Evolutionary conservation across 139 green algal species (phyloP), one percentile per base, ranked within the genome.

Genomic region (Coccomyxa sp.): DNA sequence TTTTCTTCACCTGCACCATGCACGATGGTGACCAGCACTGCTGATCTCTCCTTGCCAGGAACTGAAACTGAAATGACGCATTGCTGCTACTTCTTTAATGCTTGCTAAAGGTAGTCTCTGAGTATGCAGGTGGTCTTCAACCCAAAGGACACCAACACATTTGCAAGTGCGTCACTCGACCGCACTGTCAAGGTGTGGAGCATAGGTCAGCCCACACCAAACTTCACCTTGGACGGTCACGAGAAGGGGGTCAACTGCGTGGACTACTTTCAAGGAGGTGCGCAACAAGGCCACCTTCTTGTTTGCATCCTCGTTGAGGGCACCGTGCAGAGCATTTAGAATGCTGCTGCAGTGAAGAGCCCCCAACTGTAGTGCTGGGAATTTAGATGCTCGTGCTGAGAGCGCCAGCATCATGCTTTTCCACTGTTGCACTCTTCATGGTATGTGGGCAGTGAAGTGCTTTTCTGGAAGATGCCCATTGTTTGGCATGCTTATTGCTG

Each of bases 141-240:
- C 91, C 97, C 97, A 74, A 99, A 99, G 89, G 97, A 99, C 90
- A 97, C 95, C 83, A 98, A 98, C 92, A 99, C 97, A 30, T 99
- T 99, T 91, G 97, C 97, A 0, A 96, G 89, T 15, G 97, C 97
- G 17, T 99, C 95, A 0, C 88, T 99, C 60, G 97, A 99, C 85
- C 90, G 96, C 71, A 98, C 94, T 15, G 92, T 99, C 88, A 99
- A 99, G 92, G 95, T 97, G 82, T 99, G 97, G 97, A 94, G 83
- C 58, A 83, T 99, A 68, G 96, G 95, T 23, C 93, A 95, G 85
- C 94, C 95, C 31, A 91, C 92, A 11, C 95, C 97, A 28, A 99
- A 99, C 91, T 98, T 98, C 90, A 99, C 97, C 0, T 86, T 99
- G 82, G 97, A 99, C 88, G 97, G 97, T 10, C 97, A 99, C 86